Conservation (phyloP, 2,329 filamentous ascomycete species). For the Sarocladium brachiariae region DNA sequence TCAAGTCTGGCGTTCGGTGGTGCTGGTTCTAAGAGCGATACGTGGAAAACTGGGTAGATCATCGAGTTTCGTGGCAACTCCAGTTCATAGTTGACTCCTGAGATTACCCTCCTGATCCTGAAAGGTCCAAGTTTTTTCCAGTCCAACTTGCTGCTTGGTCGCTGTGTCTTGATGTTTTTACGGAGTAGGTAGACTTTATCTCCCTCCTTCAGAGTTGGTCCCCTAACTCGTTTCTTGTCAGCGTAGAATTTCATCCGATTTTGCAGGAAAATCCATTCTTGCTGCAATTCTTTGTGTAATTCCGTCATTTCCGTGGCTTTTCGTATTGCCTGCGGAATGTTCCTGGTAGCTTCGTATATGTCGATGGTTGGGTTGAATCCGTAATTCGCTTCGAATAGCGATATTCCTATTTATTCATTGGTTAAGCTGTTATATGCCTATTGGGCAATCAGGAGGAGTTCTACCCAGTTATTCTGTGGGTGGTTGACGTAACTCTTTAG, state of each 20-base stretch:
- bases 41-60: not conserved
- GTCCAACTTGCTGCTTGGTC: not conserved
- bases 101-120: not conserved
- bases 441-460: not conserved
- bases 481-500: not conserved
- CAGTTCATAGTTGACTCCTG: not conserved
- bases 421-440: not conserved
- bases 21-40: not conserved
- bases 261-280: not conserved
- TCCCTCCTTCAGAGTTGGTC: not conserved
- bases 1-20: not conserved
- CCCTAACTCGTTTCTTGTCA: not conserved
- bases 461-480: not conserved
- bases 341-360: not conserved
- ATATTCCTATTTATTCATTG: not conserved
- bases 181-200: not conserved
- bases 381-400: not conserved
- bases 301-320: not conserved
- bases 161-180: not conserved
- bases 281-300: not conserved
- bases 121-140: not conserved
- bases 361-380: not conserved
- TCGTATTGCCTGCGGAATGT: not conserved
- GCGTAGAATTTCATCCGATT: not conserved
- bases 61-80: not conserved